These are phyloP conservation scores for Tricholoma bakamatsutake DNA, from an alignment of 768 basidiomycete genomes.

Conservation along the genomic window DNA sequence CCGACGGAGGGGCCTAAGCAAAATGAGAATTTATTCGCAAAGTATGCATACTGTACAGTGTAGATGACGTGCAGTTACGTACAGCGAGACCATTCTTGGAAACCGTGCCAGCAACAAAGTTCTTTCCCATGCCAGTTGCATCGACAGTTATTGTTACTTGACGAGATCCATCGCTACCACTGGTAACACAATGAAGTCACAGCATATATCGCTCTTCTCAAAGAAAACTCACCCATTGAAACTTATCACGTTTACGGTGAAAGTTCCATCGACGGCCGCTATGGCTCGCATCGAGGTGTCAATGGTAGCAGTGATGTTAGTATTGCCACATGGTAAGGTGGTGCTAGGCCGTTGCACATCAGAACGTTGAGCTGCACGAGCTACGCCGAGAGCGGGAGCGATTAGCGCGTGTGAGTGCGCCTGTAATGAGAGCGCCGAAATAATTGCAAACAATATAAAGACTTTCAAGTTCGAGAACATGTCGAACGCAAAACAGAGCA, in stretches of 20 bases:
- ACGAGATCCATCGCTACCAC: conserved; percentile 43
- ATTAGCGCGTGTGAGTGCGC: conserved; percentile 26
- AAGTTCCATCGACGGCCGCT: conserved; percentile 36
- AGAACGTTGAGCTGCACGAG: conserved; percentile 21
- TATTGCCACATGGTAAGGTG: conserved; percentile 35
- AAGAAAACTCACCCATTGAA: conserved; percentile 36
- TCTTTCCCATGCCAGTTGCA: conserved; percentile 35
- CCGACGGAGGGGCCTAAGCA: conserved; percentile 30
- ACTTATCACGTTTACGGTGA: conserved; percentile 35
- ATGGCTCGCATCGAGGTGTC: conserved; percentile 31
- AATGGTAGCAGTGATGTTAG: conserved; percentile 34
- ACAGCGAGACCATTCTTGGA: conserved; percentile 44
- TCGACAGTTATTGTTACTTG: conserved; percentile 41
- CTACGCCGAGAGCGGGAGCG: conserved; percentile 35
- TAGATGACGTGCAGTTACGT: conserved; percentile 11
- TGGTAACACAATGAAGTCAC: conserved; percentile 8
- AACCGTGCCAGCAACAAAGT: conserved; percentile 32
- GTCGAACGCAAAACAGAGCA: background rate
- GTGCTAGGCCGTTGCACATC: conserved; percentile 21
- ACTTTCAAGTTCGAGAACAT: conserved; percentile 14
- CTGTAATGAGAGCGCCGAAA: conserved; percentile 9
- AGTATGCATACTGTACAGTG: too few relatives aligned
- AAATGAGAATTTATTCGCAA: background rate
- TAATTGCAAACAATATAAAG: conserved; percentile 3
- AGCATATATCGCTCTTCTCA: background rate